Evolutionary conservation across 352 stramenopile species (phyloP), one percentile per base, ranked within the genome.

Genomic region (Phytophthora sp.): DNA sequence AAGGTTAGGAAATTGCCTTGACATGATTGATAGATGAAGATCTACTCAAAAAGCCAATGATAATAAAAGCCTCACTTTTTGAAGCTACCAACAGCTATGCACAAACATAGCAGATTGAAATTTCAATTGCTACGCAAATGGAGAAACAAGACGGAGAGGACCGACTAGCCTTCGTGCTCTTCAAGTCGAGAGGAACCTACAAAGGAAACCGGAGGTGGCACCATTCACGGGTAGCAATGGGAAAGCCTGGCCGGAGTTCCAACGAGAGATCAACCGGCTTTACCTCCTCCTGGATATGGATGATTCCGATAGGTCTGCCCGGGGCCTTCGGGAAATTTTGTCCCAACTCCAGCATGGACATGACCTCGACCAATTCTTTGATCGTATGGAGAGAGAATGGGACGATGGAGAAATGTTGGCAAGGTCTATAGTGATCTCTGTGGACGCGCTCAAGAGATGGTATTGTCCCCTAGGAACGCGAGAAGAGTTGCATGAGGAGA

Each of bases 21-120:
- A n/a, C n/a, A n/a, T n/a, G n/a, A n/a, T n/a, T n/a, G n/a, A n/a
- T n/a, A n/a, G n/a, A n/a, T n/a, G n/a, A n/a, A n/a, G n/a, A n/a
- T n/a, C n/a, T n/a, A n/a, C n/a, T n/a, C n/a, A n/a, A n/a, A n/a
- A n/a, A n/a, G n/a, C n/a, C n/a, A n/a, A n/a, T n/a, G n/a, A n/a
- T n/a, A n/a, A n/a, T n/a, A n/a, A n/a, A n/a, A n/a, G n/a, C n/a
- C n/a, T n/a, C n/a, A n/a, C n/a, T n/a, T n/a, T n/a, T n/a, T n/a
- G n/a, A n/a, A n/a, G n/a, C n/a, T n/a, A n/a, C n/a, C n/a, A n/a
- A n/a, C n/a, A n/a, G n/a, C n/a, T n/a, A n/a, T n/a, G n/a, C n/a
- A n/a, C n/a, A n/a, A n/a, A n/a, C n/a, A n/a, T n/a, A n/a, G n/a
- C 24, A 50, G 16, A 30, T 47, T 47, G 39, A 47, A 47, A 47